Evolutionary conservation across 139 green algal species (phyloP).

Genomic region (Coelastrella sp.): DNA sequence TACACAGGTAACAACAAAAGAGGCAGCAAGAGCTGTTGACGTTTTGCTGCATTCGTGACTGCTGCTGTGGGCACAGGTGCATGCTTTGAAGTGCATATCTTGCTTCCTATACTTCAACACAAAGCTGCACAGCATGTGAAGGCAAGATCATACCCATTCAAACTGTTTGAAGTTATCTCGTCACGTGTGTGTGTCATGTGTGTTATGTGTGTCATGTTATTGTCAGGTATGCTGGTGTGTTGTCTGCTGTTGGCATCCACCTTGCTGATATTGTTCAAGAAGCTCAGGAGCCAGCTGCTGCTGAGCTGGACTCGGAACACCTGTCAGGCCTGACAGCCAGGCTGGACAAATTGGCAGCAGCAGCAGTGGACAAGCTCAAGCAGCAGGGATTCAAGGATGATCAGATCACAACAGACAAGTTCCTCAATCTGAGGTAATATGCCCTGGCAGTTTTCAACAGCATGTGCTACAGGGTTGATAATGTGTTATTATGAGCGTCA

Average conservation of each 20-base stretch:
- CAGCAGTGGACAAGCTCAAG: conserved; percentile 58
- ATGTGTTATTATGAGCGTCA: too few species aligned
- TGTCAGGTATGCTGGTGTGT: conserved; percentile 86
- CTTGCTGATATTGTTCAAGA: conserved; percentile 95
- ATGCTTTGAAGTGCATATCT: too few species aligned
- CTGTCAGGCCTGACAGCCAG: conserved; percentile 58
- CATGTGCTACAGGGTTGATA: too few species aligned
- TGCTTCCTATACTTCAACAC: too few species aligned
- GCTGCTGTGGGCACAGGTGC: too few species aligned
- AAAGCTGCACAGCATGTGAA: too few species aligned
- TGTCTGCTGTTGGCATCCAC: conserved; percentile 96
- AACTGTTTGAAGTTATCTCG: too few species aligned
- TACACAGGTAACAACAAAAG: conserved; percentile 86
- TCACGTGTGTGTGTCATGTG: background rate
- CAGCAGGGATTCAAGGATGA: conserved; percentile 74
- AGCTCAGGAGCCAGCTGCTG: conserved; percentile 85
- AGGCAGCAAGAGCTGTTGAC: background rate
- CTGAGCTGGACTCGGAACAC: conserved; percentile 44
- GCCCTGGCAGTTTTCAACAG: too few species aligned
- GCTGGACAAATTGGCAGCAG: conserved; percentile 70
- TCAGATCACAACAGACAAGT: conserved; percentile 74
- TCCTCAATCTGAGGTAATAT: conserved; percentile 94
- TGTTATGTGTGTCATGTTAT: too few species aligned
- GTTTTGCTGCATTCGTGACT: too few species aligned
- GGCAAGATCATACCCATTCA: too few species aligned